Percentiles rank a stretch among this genome's conserved stretches.
Conservation (phyloP, 192 early-diverging fungal species). For the Spinellus fusiger region DNA sequence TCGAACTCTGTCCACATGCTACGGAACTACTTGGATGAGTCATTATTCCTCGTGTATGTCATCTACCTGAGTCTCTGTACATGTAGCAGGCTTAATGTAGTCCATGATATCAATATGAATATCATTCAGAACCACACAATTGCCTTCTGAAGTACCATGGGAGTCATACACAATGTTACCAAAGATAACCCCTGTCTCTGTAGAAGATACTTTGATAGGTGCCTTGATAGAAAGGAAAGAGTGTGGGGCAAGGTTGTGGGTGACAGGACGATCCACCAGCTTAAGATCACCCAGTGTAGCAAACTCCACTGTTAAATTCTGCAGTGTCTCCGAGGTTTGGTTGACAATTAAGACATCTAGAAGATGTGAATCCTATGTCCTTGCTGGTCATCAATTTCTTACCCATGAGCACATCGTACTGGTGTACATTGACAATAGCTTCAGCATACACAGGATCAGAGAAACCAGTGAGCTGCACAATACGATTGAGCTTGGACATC, state of each 20-base stretch:
- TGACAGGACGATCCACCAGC: conserved; percentile 87
- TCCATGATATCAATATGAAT: conserved; percentile 99
- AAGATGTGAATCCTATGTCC: not conserved
- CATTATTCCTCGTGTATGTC: conserved; percentile 9
- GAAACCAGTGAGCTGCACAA: conserved; percentile 95
- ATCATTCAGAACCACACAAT: conserved; percentile 94
- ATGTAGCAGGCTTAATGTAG: conserved; percentile 91
- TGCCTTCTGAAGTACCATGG: conserved; percentile 81
- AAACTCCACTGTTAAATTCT: conserved; percentile 97
- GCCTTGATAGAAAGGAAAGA: conserved; percentile 95
- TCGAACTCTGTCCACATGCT: conserved; percentile 99
- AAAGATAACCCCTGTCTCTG: conserved; percentile 97
- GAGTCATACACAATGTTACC: conserved; percentile 99
- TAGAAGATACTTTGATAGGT: conserved; percentile 97
- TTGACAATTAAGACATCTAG: conserved; percentile 96
- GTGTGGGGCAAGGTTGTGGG: conserved; percentile 84
- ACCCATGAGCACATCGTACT: conserved; percentile 94
- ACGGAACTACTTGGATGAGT: conserved; percentile 63
- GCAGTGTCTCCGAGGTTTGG: conserved; percentile 90
- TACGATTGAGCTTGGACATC: conserved; percentile 88
- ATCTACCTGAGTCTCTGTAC: conserved; percentile 80
- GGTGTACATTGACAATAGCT: conserved; percentile 94
- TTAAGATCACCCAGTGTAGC: conserved; percentile 97
- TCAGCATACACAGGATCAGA: conserved; percentile 99
- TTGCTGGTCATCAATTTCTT: conserved; percentile 4